These are phyloP conservation scores for Cryptosporidium felis DNA, from an alignment of 169 alveolate species.

Conservation along the genomic window DNA sequence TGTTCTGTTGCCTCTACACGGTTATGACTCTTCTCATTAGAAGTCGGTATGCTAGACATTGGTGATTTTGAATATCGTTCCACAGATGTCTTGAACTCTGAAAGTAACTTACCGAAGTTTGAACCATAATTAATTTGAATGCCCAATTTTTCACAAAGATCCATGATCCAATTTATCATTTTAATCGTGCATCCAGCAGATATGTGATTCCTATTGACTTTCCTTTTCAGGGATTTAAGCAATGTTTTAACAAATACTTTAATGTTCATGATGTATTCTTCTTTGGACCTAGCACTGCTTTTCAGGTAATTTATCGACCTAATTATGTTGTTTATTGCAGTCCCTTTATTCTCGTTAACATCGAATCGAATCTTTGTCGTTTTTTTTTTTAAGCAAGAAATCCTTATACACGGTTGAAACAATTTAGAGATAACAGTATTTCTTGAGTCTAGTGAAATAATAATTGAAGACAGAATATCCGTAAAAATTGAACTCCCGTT, in stretches of 20 bases:
- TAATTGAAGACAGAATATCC: neutral
- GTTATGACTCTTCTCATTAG: neutral
- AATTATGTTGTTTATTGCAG: neutral
- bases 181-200: slow-evolving; percentile 11
- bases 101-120: neutral
- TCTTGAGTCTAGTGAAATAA: neutral
- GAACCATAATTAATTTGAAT: neutral
- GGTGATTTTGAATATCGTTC: neutral
- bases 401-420: neutral
- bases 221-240: slow-evolving; percentile 19
- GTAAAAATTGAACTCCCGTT: neutral
- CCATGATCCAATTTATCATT: slow-evolving; percentile 32
- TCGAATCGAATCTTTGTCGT: neutral
- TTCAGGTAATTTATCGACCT: neutral
- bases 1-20: neutral
- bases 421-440: neutral
- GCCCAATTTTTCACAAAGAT: neutral
- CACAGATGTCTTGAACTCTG: neutral
- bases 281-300: neutral
- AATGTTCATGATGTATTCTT: neutral
- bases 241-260: slow-evolving; percentile 12
- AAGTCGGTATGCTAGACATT: neutral
- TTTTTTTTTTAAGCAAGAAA: neutral
- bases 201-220: neutral
- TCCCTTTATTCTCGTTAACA: neutral